Evolutionary conservation across 2,329 filamentous ascomycete species (phyloP), one percentile per base, ranked within the genome.

Genomic region (Chrysoporthe deuterocubensis): DNA sequence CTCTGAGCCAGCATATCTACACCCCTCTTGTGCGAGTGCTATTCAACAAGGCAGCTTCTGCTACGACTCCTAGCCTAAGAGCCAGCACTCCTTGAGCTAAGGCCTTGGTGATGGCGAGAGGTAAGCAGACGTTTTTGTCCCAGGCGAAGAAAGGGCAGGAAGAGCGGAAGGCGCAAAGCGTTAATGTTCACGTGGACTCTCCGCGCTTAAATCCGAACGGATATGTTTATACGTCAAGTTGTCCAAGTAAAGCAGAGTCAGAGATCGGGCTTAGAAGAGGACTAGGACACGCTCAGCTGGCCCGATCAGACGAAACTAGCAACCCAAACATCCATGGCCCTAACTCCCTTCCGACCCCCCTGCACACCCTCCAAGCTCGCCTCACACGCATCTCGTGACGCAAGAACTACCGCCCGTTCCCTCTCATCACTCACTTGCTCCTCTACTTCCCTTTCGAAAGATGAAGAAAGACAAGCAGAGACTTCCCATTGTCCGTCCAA

Each of bases 311-410:
- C 64, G 57, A 71, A 72, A 54, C 16, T 70, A 37, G 70, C 54
- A 63, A 66, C 66, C 70, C 70, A 72, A 37, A 72, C 69, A 72
- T 72, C 71, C 70, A 72, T 72, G 8, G 66, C 37, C n/a, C 66
- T 34, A 3, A 71, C 64, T 52, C 64, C 66, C 64, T 71, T 72
- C 64, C 37, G 52, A 52, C 70, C 69, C 3, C 64, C 68, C 60
- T 64, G n/a, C 58, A 72, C 48, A 16, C 40, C 63, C 66, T 71
- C 67, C 63, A 71, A 57, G 59, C 69, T 71, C 52, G 69, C 70
- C 65, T 71, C 65, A 52, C 68, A 71, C 40, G 58, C 58, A 60
- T 60, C 58, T 42, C 70, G 68, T 16, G 52, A 62, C 46, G 70
- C 69, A 44, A 66, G 44, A 62, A 71, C 66, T 50, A 70, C 70